These are phyloP conservation scores for Salvia sclarea DNA, from an alignment of 305 asterid genomes.

Conservation along the genomic window DNA sequence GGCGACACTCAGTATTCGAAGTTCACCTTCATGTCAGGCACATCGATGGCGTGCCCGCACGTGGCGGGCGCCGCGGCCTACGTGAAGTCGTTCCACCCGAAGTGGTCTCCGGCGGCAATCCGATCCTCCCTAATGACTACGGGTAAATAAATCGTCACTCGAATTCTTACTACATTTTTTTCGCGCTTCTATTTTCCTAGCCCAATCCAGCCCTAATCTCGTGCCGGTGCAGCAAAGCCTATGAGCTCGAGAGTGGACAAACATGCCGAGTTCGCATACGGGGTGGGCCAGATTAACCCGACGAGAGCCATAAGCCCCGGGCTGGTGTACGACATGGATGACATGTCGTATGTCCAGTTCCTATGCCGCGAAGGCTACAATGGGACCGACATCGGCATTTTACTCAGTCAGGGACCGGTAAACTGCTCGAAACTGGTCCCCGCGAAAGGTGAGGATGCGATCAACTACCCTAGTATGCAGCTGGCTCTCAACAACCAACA, in stretches of 20 bases:
- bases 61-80: slow-evolving; percentile 83
- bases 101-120: slow-evolving; percentile 87
- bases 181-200: too few relatives aligned
- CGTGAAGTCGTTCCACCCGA: slow-evolving; percentile 80
- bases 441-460: slow-evolving; percentile 61
- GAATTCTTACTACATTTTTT: too few relatives aligned
- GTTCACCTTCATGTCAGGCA: slow-evolving; percentile 87
- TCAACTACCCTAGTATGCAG: slow-evolving; percentile 90
- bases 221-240: slow-evolving; percentile 39
- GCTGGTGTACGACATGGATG: slow-evolving; percentile 75
- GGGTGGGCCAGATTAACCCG: slow-evolving; percentile 80
- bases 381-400: slow-evolving; percentile 50
- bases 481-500: slow-evolving; percentile 52
- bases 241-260: slow-evolving; percentile 62
- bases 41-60: slow-evolving; percentile 96
- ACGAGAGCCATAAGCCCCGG: slow-evolving; percentile 75
- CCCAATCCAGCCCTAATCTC: neutral
- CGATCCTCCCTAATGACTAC: slow-evolving; percentile 87
- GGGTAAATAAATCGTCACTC: slow-evolving; percentile 46
- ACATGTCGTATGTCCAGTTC: slow-evolving; percentile 69
- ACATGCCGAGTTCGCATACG: slow-evolving; percentile 76
- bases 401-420: slow-evolving; percentile 44
- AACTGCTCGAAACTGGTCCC: slow-evolving; percentile 75
- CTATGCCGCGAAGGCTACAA: slow-evolving; percentile 75
- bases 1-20: slow-evolving; percentile 71